Conservation (phyloP, 768 basidiomycete species). For the Rhizopogon salebrosus region DNA sequence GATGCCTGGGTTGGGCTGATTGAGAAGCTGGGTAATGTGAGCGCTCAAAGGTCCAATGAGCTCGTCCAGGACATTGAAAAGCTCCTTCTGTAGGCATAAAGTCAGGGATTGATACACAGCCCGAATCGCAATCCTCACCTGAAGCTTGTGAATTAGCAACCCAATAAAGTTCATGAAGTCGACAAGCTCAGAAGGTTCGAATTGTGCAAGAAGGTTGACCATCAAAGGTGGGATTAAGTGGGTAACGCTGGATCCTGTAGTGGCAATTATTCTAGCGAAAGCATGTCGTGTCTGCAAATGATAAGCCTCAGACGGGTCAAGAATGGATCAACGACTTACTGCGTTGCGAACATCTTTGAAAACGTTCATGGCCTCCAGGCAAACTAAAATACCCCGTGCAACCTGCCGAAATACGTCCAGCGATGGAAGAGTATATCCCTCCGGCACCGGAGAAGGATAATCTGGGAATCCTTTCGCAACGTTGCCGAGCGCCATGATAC, state of each 20-base stretch:
- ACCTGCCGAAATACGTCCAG: slow-evolving; percentile 78
- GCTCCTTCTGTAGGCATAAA: slow-evolving; percentile 52
- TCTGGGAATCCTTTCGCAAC: slow-evolving; percentile 97
- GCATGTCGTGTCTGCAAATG: slow-evolving; percentile 76
- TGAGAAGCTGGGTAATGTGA: slow-evolving; percentile 74
- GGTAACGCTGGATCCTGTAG: slow-evolving; percentile 81
- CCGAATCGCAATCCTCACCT: slow-evolving; percentile 41
- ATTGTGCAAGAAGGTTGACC: slow-evolving; percentile 84
- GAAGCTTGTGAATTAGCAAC: slow-evolving; percentile 84
- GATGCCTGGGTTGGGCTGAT: slow-evolving; percentile 79
- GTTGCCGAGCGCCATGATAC: slow-evolving; percentile 91
- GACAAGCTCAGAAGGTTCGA: slow-evolving; percentile 86
- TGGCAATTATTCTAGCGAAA: slow-evolving; percentile 88
- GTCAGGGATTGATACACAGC: neutral
- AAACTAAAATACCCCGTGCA: slow-evolving; percentile 82
- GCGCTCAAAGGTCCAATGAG: slow-evolving; percentile 81
- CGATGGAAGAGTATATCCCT: slow-evolving; percentile 64
- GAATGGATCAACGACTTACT: slow-evolving; percentile 41
- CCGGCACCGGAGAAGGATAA: slow-evolving; percentile 64
- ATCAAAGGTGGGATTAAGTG: slow-evolving; percentile 87
- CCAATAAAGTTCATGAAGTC: slow-evolving; percentile 97
- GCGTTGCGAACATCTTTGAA: slow-evolving; percentile 89
- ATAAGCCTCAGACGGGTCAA: slow-evolving; percentile 5
- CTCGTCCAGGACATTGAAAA: slow-evolving; percentile 86
- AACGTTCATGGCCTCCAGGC: slow-evolving; percentile 82